Percentiles rank a stretch among this genome's conserved stretches.
These are phyloP conservation scores for Gaultheria prostrata DNA, from an alignment of 148 eudicot species.

Conservation along the genomic window DNA sequence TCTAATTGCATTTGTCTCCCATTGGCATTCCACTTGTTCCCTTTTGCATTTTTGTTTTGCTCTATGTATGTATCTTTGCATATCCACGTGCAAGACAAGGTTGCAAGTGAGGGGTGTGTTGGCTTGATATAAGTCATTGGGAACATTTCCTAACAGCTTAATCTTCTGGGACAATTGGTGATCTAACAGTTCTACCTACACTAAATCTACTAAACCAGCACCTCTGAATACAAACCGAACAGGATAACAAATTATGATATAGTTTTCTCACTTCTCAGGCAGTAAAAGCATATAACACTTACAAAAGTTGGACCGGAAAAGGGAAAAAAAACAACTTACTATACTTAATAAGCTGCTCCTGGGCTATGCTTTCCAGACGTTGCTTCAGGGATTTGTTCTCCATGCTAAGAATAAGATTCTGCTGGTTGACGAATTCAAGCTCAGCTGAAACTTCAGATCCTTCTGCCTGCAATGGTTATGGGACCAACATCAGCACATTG, in stretches of 20 bases:
- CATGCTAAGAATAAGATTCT: conserved; percentile 83
- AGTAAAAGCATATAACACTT: not conserved
- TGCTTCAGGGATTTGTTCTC: conserved; percentile 95
- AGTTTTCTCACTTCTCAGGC: not conserved
- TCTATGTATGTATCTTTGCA: too few species aligned
- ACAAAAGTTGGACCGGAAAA: too few species aligned
- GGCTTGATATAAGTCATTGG: too few species aligned
- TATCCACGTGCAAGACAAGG: too few species aligned
- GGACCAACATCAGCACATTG: not conserved
- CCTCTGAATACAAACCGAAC: not conserved
- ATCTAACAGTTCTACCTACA: not conserved
- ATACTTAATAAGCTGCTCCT: conserved; percentile 88
- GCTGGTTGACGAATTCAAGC: conserved; percentile 91
- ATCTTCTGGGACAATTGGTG: too few species aligned
- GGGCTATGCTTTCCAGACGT: conserved; percentile 74
- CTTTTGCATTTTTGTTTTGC: too few species aligned
- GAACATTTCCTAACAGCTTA: too few species aligned
- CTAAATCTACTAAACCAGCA: not conserved
- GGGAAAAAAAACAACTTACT: conserved; percentile 45
- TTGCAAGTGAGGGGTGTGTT: too few species aligned
- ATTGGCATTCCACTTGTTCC: too few species aligned
- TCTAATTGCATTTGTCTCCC: too few species aligned
- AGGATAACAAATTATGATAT: not conserved
- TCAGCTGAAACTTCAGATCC: conserved; percentile 91
- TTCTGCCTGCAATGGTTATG: conserved; percentile 57